Evolutionary conservation across 2,329 filamentous ascomycete genomes (phyloP).

Genomic region (Botrytis galanthina): DNA sequence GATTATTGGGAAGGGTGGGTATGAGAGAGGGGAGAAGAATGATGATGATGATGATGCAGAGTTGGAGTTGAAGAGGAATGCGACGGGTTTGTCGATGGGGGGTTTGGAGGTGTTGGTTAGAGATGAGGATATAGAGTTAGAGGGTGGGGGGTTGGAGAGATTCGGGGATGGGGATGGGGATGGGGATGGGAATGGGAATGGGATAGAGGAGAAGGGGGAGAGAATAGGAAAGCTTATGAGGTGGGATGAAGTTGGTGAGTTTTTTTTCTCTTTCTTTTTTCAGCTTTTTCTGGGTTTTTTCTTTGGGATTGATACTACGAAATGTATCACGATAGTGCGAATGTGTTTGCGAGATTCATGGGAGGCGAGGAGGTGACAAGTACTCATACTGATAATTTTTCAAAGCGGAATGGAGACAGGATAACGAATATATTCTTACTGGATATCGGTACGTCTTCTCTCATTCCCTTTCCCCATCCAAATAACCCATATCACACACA

Average conservation of each 20-base stretch:
- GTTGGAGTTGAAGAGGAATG: neutral
- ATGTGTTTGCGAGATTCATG: neutral
- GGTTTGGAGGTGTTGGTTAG: neutral
- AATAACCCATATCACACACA: neutral
- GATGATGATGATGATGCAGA: neutral
- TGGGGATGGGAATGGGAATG: too few relatives aligned
- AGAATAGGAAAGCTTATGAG: neutral
- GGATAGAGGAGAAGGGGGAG: too few relatives aligned
- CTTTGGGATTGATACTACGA: fast-evolving
- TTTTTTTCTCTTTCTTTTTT: neutral
- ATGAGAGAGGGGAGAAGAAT: neutral
- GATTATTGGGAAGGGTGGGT: neutral
- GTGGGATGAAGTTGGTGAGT: conserved; percentile 3
- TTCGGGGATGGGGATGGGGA: neutral
- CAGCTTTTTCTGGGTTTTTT: neutral
- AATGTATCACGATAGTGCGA: neutral
- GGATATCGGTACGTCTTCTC: neutral
- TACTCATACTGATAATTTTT: neutral
- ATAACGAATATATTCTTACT: neutral
- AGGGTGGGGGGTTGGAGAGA: neutral
- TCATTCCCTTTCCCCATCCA: neutral
- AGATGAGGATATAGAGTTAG: neutral
- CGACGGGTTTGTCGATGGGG: neutral
- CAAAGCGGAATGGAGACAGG: conserved; percentile 1
- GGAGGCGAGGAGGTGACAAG: too few relatives aligned